Conservation (phyloP, 768 basidiomycete genomes). For the Pisolithus tinctorius region DNA sequence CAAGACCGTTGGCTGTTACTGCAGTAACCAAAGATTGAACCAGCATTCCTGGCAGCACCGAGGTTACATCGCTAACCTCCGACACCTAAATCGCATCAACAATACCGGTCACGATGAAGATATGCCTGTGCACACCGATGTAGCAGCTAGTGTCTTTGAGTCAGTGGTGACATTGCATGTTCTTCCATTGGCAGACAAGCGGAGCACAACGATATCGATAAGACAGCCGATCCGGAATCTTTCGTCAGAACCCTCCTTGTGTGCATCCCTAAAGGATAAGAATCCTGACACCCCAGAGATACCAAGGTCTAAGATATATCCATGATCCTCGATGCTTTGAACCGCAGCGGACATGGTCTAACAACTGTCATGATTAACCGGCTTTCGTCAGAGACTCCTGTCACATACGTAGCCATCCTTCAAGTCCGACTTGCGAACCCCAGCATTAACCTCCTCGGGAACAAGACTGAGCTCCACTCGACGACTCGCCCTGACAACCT, state of each 20-base stretch:
- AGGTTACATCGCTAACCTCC: constrained; percentile 72
- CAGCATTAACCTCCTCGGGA: constrained; percentile 80
- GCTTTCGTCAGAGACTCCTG: constrained; percentile 1
- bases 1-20: constrained; percentile 65
- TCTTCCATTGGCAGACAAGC: constrained; percentile 69
- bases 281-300: constrained; percentile 77
- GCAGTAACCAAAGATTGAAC: constrained; percentile 80
- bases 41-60: constrained; percentile 79
- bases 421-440: constrained; percentile 72
- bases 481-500: constrained; percentile 58
- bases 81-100: constrained; percentile 42
- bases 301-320: constrained; percentile 86
- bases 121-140: constrained; percentile 41
- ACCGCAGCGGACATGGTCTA: constrained; percentile 74
- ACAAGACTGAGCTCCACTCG: constrained; percentile 80
- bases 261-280: constrained; percentile 68
- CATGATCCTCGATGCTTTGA: constrained; percentile 88
- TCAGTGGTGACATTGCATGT: constrained; percentile 66
- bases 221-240: constrained; percentile 60
- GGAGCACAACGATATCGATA: constrained; percentile 58
- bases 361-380: background rate
- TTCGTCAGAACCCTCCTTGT: constrained; percentile 29
- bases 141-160: constrained; percentile 37
- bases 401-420: constrained; percentile 65
- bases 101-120: background rate